Base-by-base conservation (phyloP, 148 eudicot species). In the Dysphania ambrosioides region DNA sequence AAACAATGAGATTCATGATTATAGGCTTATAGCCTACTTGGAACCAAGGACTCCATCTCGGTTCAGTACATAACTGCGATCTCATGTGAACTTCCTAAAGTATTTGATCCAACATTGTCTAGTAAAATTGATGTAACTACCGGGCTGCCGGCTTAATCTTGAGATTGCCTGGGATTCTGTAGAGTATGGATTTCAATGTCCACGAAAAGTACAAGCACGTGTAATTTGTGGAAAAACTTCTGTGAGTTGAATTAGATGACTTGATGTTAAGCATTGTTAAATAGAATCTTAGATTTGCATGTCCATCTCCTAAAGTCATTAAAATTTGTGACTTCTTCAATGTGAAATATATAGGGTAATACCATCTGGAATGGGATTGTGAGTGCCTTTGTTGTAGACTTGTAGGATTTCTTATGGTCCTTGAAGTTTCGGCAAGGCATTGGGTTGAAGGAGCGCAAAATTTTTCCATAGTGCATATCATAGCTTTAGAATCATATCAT, bases 1-100 rank as follows among this genome's bases (percentile, higher is more conserved):
- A 83, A 81, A 75, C 82, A 75, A 74, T 79, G 68, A 70, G 36
- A 3, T 49, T 60, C 27, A 59, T 13, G 31, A 10, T 36, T 49
- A n/a, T n/a, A n/a, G n/a, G n/a, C n/a, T n/a, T n/a, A n/a, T n/a
- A n/a, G n/a, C n/a, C n/a, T n/a, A n/a, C n/a, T n/a, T n/a, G n/a
- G n/a, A n/a, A n/a, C n/a, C 31, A 19, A 57, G 5, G 53, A 9
- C 5, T 68, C 23, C 34, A 15, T 42, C 40, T 58, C 23, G 73
- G 29, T 36, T 32, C 18, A 53, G 58, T 51, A 29, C n/a, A 29
- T 8, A 40, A 47, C 10, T 19, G 27, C 53, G 42, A 27, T 47
- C 53, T 34, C 35, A 21, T 16, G 30, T 66, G 36, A 23, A 27
- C 30, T 30, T 35, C 6, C 27, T 11, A 13, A 53, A 27, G 23